Evolutionary conservation across 352 stramenopile genomes (phyloP), one percentile per base, ranked within the genome.

Genomic region (Phytophthora hybrid): DNA sequence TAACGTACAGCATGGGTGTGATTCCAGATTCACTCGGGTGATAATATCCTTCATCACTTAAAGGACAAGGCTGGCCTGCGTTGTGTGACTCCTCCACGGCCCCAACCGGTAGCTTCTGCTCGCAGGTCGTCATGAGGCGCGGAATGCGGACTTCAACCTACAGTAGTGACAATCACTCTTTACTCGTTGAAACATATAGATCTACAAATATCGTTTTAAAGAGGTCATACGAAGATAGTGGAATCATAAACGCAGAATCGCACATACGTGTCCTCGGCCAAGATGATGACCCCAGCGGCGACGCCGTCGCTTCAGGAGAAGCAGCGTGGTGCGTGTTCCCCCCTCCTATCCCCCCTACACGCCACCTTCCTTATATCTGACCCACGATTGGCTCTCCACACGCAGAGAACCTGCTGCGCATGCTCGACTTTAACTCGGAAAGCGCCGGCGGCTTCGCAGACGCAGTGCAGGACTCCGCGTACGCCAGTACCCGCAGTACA

Each of bases 381-480:
- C 66, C 21, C 18, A 26, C 18, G 21, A 66, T 10, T 4, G 19
- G 1, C 29, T 37, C 4, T 31, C 1, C 23, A 9, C 8, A 51
- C 8, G 2, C 69, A 96, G 89, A 91, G 49, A 94, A 92, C 53
- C 69, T 96, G 59, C 74, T 96, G 61, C 82, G 85, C 58, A 95
- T 96, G 88, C 77, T 96, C 56, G 88, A 95, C 70, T 95, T 96
- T 78, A 95, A 95, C 68, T 86, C 84, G 26, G 88, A 96, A 64
- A 83, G 61, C 47, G 74, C 75, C 21, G 66, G 69, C 11, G 66
- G 77, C 26, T 75, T 78, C 41, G 55, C 67, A 34, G 80, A 88
- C 61, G 66, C 76, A 1, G 63, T 62, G 26, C 70, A 80, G 32
- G 79, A 90, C 65, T 81, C 77, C 18, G 41, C 65, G 76, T 64